Evolutionary conservation across 2,329 filamentous ascomycete species (phyloP).

Genomic region (Alternaria ventricosa): DNA sequence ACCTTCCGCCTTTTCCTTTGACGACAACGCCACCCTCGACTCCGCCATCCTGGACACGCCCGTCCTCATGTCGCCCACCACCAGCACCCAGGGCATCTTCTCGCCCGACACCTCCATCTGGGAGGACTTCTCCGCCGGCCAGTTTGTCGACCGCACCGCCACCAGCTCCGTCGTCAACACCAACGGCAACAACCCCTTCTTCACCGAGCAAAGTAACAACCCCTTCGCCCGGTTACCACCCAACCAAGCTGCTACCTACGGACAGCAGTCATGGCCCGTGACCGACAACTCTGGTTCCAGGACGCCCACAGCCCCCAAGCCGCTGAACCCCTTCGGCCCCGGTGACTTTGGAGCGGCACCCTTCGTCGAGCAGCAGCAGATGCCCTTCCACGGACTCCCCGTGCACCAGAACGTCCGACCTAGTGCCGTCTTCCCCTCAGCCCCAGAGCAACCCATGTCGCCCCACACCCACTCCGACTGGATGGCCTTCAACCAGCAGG

Average conservation of each 20-base stretch:
- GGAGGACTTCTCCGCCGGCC: constrained; percentile 54
- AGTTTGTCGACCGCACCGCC: constrained; percentile 48
- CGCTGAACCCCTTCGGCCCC: constrained; percentile 68
- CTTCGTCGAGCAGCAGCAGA: constrained; percentile 52
- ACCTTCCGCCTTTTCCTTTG: constrained; percentile 52
- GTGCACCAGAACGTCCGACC: constrained; percentile 52
- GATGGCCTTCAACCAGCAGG: constrained; percentile 58
- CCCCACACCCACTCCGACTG: constrained; percentile 68
- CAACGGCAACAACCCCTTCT: constrained; percentile 57
- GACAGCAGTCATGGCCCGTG: constrained; percentile 66
- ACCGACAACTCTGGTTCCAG: constrained; percentile 71
- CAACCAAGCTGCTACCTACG: constrained; percentile 55
- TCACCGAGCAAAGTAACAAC: constrained; percentile 57
- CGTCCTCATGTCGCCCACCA: constrained; percentile 57
- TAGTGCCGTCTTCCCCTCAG: constrained; percentile 57
- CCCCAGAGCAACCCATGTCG: constrained; percentile 60
- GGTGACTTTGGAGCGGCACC: constrained; percentile 58
- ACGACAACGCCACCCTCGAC: constrained; percentile 62
- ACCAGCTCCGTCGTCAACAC: constrained; percentile 47
- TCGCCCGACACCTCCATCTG: constrained; percentile 59
- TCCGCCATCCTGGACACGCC: constrained; percentile 49
- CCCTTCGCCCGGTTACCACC: constrained; percentile 70
- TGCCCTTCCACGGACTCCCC: constrained; percentile 47
- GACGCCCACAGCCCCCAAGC: constrained; percentile 76
- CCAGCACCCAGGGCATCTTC: constrained; percentile 58